These are phyloP conservation scores for Tolypocladium tundrense DNA, from an alignment of 2,329 filamentous ascomycete species.

Conservation along the genomic window DNA sequence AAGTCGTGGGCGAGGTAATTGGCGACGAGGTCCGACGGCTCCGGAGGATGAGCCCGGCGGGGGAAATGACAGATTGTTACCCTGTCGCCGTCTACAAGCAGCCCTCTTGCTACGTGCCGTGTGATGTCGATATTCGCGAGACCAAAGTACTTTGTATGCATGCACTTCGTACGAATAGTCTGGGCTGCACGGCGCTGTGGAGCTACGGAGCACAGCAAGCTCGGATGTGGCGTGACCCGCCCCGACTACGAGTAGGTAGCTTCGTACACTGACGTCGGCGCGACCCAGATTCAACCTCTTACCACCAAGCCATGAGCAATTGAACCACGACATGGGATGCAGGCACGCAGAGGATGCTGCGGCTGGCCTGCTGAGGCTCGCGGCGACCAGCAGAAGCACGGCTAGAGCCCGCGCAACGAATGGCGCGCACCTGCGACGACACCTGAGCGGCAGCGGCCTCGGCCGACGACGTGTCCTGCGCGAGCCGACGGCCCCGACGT, in stretches of 20 bases:
- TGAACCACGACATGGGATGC: conserved; percentile 17
- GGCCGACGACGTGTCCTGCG: background rate
- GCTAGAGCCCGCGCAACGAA: background rate
- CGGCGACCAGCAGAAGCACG: conserved; percentile 6
- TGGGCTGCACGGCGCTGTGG: background rate
- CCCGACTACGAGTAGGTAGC: background rate
- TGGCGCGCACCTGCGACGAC: conserved; percentile 3
- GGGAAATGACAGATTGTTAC: background rate
- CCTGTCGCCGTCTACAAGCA: background rate
- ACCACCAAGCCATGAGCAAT: conserved; percentile 15
- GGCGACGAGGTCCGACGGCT: background rate
- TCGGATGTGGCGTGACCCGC: background rate
- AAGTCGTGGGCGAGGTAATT: background rate
- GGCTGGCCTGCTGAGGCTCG: conserved; percentile 14
- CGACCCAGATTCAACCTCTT: background rate
- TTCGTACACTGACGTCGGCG: background rate
- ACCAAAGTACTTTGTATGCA: background rate
- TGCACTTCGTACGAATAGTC: background rate
- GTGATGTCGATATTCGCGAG: background rate
- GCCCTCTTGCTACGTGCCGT: background rate
- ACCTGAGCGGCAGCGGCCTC: conserved; percentile 1
- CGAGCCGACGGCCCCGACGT: background rate
- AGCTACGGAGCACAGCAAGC: background rate
- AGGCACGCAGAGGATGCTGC: conserved; percentile 13
- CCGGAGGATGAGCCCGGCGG: background rate